phyloP scores from a whole-genome alignment of 2,329 filamentous ascomycete species.

The Diaporthe destruens region DNA sequence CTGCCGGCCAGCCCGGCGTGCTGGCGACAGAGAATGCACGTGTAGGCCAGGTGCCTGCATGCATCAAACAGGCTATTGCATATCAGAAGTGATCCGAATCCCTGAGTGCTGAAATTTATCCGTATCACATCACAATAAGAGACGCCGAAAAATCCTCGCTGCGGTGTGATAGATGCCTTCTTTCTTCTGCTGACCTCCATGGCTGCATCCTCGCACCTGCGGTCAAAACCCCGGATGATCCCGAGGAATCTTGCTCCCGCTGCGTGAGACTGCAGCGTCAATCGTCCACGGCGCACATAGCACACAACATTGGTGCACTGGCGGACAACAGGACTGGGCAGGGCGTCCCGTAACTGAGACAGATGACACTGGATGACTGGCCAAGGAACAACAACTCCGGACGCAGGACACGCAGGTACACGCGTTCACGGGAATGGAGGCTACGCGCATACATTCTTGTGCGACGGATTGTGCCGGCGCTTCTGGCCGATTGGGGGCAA shows the following conservation, averaged over 20 bases:
- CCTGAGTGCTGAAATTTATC: background rate
- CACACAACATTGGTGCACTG: background rate
- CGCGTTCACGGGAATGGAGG: background rate
- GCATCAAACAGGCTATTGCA: background rate
- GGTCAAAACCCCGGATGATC: background rate
- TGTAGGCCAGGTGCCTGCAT: background rate
- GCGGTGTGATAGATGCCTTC: background rate
- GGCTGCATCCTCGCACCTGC: background rate
- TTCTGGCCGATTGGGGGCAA: background rate
- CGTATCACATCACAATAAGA: background rate
- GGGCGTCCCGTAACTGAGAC: background rate
- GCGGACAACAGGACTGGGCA: background rate
- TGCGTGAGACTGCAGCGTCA: background rate
- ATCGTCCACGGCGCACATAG: background rate
- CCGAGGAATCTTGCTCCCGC: slow-evolving; percentile 1
- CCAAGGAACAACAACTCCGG: background rate
- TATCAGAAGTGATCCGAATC: background rate
- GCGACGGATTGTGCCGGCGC: background rate
- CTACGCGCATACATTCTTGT: background rate
- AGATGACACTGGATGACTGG: background rate
- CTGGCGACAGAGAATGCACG: background rate
- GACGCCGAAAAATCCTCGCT: background rate
- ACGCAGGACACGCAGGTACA: background rate
- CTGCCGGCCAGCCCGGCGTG: background rate
- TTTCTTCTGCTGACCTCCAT: background rate